A percentile compares a stretch with the other conserved stretches of the same genome.
phyloP scores from a whole-genome alignment of 495 filamentous ascomycete genomes.

The Trichoderma reesei region DNA sequence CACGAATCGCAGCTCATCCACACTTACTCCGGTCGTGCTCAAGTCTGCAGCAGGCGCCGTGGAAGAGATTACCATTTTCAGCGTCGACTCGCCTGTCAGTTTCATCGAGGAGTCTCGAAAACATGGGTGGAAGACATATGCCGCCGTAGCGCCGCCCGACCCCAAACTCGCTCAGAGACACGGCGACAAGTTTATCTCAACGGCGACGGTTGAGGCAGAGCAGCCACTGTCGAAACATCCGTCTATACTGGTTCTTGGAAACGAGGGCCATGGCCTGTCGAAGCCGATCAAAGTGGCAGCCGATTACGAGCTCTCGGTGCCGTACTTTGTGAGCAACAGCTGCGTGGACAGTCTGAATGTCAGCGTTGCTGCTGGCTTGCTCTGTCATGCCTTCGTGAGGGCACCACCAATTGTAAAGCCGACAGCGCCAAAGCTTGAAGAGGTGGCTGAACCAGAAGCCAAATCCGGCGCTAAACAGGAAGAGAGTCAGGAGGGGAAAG shows the following conservation, averaged over 20 bases:
- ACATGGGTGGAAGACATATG: slow-evolving; percentile 77
- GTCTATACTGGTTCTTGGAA: slow-evolving; percentile 71
- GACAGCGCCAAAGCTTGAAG: background rate
- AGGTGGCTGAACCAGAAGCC: slow-evolving; percentile 14
- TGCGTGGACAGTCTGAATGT: slow-evolving; percentile 80
- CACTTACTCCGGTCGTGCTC: slow-evolving; percentile 62
- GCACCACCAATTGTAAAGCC: slow-evolving; percentile 10
- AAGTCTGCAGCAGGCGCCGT: slow-evolving; percentile 83
- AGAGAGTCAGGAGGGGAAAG: slow-evolving; percentile 12
- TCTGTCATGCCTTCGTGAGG: slow-evolving; percentile 51
- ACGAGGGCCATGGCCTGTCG: slow-evolving; percentile 67
- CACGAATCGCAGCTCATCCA: slow-evolving; percentile 56
- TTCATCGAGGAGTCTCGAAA: slow-evolving; percentile 59
- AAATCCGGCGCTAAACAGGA: slow-evolving; percentile 11
- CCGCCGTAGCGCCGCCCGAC: slow-evolving; percentile 50
- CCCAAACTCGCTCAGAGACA: background rate
- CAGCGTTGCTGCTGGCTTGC: slow-evolving; percentile 67
- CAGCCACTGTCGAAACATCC: slow-evolving; percentile 51
- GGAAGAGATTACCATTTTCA: slow-evolving; percentile 64
- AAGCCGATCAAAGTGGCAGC: slow-evolving; percentile 50
- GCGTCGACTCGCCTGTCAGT: slow-evolving; percentile 48
- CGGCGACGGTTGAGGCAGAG: slow-evolving; percentile 22
- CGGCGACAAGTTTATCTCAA: slow-evolving; percentile 22
- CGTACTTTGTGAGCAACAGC: slow-evolving; percentile 26
- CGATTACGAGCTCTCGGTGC: slow-evolving; percentile 47